Evolutionary conservation across 2,329 filamentous ascomycete species (phyloP), one percentile per base, ranked within the genome.

Genomic region (Helotiales sp.): DNA sequence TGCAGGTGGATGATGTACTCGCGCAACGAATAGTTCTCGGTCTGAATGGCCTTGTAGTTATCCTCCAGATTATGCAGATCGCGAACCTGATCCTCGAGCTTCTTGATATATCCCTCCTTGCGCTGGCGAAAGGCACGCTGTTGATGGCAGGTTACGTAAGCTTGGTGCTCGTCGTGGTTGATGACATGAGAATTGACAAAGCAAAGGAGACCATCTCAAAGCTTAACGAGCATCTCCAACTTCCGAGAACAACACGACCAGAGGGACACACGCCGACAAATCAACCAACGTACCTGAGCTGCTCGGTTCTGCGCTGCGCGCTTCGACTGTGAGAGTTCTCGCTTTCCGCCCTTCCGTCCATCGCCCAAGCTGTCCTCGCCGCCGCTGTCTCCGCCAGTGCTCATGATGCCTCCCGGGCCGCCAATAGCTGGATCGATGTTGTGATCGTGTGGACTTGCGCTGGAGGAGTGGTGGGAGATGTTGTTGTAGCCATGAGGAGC

Each of bases 101-200:
- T 96, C 83, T 97, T 97, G 79, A 99, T 99, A 79, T 99, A 97
- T 54, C 93, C 92, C 80, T 99, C 96, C 79, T 99, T 99, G 70
- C 96, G 91, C 81, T 98, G 94, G 49, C 96, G 92, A 81, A 99
- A 99, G 49, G 96, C 96, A 78, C 96, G 89, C 95, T 99, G 76
- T 79, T 72, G 77, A 64, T 66, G 54, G 60, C 34, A 63, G 66
- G 68, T 76, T 77, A 77, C 67, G 74, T 77, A 76, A 77, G 75
- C 74, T 69, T 69, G 62, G 57, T n/a, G 59, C 61, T 68, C 61
- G 34, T 52, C 45, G 58, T 50, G n/a, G 49, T 75, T 71, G 77
- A 78, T 77, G 76, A 77, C 76, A 77, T 76, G 74, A 76, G 75
- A 77, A 73, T 75, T 77, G 75, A 77, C 75, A 78, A 77, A 76